Evolutionary conservation across 345 rosid species (phyloP).

Genomic region (Eucalyptus caleyi): DNA sequence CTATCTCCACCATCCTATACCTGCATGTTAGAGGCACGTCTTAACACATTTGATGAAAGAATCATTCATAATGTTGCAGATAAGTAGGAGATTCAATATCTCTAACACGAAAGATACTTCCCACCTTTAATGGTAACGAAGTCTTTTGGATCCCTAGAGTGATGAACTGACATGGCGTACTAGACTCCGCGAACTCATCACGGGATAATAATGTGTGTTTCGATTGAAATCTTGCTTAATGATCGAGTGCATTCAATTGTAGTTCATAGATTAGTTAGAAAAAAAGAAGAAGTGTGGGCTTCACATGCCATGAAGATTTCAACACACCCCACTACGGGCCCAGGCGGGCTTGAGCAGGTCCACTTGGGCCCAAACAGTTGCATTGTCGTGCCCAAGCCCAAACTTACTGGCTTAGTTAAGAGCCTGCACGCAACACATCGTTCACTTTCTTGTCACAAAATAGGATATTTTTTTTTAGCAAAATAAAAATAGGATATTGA

Average conservation of each 20-base stretch:
- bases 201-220: neutral
- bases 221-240: neutral
- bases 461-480: too few relatives aligned
- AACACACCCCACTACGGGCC: neutral
- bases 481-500: neutral
- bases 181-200: neutral
- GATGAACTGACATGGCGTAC: neutral
- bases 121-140: neutral
- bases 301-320: neutral
- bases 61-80: neutral
- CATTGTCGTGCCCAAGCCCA: rapidly evolving
- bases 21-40: neutral
- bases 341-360: neutral
- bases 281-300: neutral
- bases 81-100: neutral
- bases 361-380: neutral
- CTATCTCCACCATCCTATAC: neutral
- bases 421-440: neutral
- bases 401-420: neutral
- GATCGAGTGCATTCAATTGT: neutral
- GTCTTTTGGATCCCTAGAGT: neutral
- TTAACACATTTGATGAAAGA: neutral
- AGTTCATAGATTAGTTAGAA: neutral
- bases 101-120: neutral
- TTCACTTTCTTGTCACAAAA: neutral